Conservation (phyloP, 345 rosid species). For the Melaleuca quinquenervia region DNA sequence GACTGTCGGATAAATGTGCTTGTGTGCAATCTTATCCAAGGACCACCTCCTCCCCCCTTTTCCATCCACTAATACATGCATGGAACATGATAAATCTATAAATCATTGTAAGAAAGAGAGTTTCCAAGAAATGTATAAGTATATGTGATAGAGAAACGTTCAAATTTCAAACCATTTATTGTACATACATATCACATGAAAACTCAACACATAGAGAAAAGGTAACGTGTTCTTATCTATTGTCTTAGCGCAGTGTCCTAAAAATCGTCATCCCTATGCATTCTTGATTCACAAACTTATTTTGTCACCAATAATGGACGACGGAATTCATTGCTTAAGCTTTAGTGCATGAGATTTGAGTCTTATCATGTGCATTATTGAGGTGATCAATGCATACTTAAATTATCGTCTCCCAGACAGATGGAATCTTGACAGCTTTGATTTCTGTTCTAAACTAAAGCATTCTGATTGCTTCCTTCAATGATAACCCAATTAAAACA, state of each 20-base stretch:
- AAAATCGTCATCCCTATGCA: background rate
- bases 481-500: background rate
- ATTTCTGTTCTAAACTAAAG: background rate
- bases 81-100: background rate
- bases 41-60: background rate
- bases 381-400: background rate
- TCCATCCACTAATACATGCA: background rate
- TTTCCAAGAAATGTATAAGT: background rate
- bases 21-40: background rate
- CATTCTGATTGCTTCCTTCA: background rate
- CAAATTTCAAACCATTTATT: background rate
- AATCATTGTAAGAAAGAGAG: background rate
- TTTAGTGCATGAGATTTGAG: background rate
- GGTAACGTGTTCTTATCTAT: background rate
- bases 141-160: background rate
- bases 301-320: background rate
- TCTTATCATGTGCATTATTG: background rate
- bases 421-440: slow-evolving; percentile 10
- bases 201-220: background rate
- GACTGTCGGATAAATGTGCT: background rate
- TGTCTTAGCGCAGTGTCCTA: background rate
- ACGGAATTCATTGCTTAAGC: background rate
- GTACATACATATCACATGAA: background rate
- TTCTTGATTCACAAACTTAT: background rate
- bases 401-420: background rate